Evolutionary conservation across 225 moss, liverwort and hornwort species (phyloP).

Genomic region (Neckera pumila): DNA sequence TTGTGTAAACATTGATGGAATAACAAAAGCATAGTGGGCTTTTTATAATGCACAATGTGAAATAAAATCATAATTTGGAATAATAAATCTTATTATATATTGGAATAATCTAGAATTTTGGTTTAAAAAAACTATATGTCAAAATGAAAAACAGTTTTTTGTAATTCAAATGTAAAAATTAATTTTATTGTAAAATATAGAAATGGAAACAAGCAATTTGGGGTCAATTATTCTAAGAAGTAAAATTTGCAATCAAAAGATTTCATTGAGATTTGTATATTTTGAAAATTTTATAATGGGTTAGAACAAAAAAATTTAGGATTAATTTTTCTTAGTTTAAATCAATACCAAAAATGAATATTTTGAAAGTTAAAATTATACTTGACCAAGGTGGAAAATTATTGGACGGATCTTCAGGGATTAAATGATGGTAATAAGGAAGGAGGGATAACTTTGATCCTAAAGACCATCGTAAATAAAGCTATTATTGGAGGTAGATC

Average conservation of each 20-base stretch:
- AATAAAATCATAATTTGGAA: background rate
- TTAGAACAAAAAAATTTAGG: background rate
- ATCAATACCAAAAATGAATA: background rate
- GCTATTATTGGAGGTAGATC: no score
- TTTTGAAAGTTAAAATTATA: background rate
- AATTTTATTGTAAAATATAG: background rate
- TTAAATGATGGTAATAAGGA: background rate
- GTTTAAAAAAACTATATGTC: no score
- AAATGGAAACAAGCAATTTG: background rate
- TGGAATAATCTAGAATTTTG: background rate
- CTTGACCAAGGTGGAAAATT: rapidly evolving
- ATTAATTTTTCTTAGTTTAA: background rate
- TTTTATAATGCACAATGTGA: background rate
- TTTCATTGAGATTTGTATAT: background rate
- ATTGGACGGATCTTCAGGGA: background rate
- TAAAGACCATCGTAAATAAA: no score
- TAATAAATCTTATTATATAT: background rate
- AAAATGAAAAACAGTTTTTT: background rate
- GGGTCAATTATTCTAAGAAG: background rate
- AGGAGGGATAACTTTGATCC: background rate
- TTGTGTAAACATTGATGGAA: rapidly evolving
- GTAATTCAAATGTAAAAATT: background rate
- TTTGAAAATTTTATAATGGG: background rate
- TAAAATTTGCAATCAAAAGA: background rate
- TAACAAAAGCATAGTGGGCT: background rate